These are phyloP conservation scores for Cinchona pubescens DNA, from an alignment of 257 asterid genomes.

Conservation along the genomic window DNA sequence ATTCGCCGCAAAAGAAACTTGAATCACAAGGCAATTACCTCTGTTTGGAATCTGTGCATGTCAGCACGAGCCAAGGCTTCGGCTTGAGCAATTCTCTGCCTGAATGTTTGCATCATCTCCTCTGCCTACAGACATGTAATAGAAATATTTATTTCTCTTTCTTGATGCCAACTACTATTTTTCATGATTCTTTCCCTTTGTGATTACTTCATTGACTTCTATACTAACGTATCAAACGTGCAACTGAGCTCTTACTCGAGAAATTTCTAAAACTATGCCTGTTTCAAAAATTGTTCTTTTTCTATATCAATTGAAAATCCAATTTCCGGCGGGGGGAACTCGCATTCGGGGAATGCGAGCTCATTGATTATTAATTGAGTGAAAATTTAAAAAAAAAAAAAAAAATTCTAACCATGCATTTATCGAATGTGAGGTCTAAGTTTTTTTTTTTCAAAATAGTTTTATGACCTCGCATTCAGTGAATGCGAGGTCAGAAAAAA, in stretches of 20 bases:
- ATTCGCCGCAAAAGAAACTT: background rate
- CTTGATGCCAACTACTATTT: background rate
- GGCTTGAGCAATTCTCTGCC: constrained; percentile 99
- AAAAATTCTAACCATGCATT: too few relatives aligned
- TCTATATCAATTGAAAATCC: too few relatives aligned
- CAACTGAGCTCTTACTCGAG: background rate
- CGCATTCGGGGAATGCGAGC: too few relatives aligned
- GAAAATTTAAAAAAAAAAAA: too few relatives aligned
- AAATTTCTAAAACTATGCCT: too few relatives aligned
- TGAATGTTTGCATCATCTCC: constrained; percentile 99
- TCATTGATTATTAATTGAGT: too few relatives aligned
- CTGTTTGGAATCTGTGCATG: constrained; percentile 95
- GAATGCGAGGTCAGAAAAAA: too few relatives aligned
- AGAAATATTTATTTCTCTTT: background rate
- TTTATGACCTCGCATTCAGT: too few relatives aligned
- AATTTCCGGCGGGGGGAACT: too few relatives aligned
- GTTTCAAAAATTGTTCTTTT: too few relatives aligned
- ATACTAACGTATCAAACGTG: background rate
- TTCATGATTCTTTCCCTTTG: background rate
- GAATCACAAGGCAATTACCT: constrained; percentile 44
- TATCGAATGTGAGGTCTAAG: too few relatives aligned
- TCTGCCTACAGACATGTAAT: constrained; percentile 61
- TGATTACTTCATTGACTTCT: background rate
- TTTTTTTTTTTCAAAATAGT: too few relatives aligned
- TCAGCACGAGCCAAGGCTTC: constrained; percentile 99